These are phyloP conservation scores for Lentinula sp. DNA, from an alignment of 768 basidiomycete genomes.

Conservation along the genomic window DNA sequence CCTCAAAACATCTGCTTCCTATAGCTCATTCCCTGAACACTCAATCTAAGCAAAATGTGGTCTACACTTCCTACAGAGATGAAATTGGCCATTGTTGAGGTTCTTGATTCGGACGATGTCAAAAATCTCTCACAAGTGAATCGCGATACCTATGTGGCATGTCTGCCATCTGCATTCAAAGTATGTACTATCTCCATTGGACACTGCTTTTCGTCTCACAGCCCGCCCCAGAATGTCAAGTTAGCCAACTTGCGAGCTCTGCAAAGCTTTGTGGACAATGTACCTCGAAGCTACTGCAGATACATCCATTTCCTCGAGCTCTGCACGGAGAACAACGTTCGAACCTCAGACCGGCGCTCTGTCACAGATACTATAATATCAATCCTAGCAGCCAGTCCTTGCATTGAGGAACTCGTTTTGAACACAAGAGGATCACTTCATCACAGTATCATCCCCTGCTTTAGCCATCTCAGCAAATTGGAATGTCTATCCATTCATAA, in stretches of 20 bases:
- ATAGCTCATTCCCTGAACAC: not conserved
- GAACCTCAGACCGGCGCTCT: constrained; percentile 16
- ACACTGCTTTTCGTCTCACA: constrained; percentile 9
- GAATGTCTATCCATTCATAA: constrained; percentile 43
- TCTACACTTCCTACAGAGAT: constrained; percentile 58
- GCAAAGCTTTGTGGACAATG: constrained; percentile 44
- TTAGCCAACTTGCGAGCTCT: constrained; percentile 42
- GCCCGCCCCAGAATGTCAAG: constrained; percentile 35
- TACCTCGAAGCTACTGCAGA: constrained; percentile 47
- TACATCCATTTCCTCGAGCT: constrained; percentile 51
- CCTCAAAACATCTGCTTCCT: not conserved
- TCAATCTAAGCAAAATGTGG: constrained; percentile 31
- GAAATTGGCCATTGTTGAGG: constrained; percentile 49
- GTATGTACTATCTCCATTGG: constrained; percentile 25
- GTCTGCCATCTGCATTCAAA: constrained; percentile 54
- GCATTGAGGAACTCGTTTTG: constrained; percentile 42
- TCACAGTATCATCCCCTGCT: constrained; percentile 42
- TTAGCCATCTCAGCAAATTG: constrained; percentile 36
- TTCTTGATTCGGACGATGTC: constrained; percentile 38
- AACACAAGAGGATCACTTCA: constrained; percentile 43
- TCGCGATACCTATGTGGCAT: constrained; percentile 43
- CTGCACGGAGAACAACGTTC: constrained; percentile 22
- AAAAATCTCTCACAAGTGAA: constrained; percentile 43
- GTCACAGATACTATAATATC: constrained; percentile 42
- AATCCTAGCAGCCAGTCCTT: constrained; percentile 42